Evolutionary conservation across 1,139 yeast species (phyloP).

Genomic region (Sugiyamaella pinicola): DNA sequence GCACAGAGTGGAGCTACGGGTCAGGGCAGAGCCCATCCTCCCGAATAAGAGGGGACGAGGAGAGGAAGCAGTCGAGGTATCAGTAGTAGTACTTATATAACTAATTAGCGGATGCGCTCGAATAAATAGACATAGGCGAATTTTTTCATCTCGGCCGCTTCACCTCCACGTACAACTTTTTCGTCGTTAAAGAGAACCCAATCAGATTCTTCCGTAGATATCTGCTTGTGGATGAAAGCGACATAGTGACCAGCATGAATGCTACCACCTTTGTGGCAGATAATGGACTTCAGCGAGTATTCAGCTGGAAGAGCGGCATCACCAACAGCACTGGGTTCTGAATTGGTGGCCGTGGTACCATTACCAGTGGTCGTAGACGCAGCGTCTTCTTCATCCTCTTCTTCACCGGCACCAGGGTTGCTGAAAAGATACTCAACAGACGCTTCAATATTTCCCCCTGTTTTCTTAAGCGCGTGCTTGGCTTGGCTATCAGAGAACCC

Average conservation of each 20-base stretch:
- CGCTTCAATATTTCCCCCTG: slow-evolving; percentile 62
- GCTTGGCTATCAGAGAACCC: slow-evolving; percentile 71
- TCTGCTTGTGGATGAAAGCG: slow-evolving; percentile 61
- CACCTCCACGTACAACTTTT: slow-evolving; percentile 77
- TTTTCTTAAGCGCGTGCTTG: slow-evolving; percentile 65
- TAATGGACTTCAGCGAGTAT: slow-evolving; percentile 66
- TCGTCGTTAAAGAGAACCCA: slow-evolving; percentile 96
- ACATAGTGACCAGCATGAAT: slow-evolving; percentile 98
- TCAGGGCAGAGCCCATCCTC: no score
- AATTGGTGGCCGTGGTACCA: slow-evolving; percentile 19
- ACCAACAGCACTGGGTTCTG: slow-evolving; percentile 28
- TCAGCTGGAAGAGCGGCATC: slow-evolving; percentile 39
- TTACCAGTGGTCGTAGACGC: no score
- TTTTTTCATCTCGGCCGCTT: slow-evolving; percentile 59
- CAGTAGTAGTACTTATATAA: background rate
- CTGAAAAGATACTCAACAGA: slow-evolving; percentile 90
- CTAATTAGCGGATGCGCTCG: slow-evolving; percentile 29
- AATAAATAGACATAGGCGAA: slow-evolving; percentile 51
- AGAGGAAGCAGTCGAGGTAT: background rate
- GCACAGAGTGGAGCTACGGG: no score
- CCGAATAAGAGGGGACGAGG: no score
- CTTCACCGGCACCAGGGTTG: slow-evolving; percentile 56
- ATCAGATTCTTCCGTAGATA: slow-evolving; percentile 45
- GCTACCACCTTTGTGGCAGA: slow-evolving; percentile 93
- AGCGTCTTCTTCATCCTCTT: slow-evolving; percentile 31